These are phyloP conservation scores for Fusarium secorum DNA, from an alignment of 2,329 filamentous ascomycete species.

Conservation along the genomic window DNA sequence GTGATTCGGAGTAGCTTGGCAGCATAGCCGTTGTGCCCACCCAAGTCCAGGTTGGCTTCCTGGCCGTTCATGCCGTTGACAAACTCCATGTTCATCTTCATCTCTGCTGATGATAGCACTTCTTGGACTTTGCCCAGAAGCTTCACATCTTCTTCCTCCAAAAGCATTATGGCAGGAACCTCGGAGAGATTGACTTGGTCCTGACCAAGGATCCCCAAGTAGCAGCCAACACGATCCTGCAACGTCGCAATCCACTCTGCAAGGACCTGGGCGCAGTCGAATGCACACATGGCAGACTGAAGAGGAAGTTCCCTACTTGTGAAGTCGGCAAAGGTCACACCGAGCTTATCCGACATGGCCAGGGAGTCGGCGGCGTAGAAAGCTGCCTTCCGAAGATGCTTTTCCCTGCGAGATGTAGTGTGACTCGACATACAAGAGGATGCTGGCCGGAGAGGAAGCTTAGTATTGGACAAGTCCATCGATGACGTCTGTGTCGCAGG, in stretches of 20 bases:
- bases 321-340: slow-evolving; percentile 84
- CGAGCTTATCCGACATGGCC: slow-evolving; percentile 84
- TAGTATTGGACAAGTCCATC: slow-evolving; percentile 55
- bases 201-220: slow-evolving; percentile 84
- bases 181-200: slow-evolving; percentile 81
- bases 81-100: slow-evolving; percentile 73
- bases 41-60: slow-evolving; percentile 61
- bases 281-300: slow-evolving; percentile 89
- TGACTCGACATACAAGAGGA: slow-evolving; percentile 45
- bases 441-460: slow-evolving; percentile 43
- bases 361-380: slow-evolving; percentile 94
- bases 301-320: slow-evolving; percentile 85
- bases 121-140: slow-evolving; percentile 83
- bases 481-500: slow-evolving; percentile 60
- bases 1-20: slow-evolving; percentile 85
- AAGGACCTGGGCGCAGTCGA: slow-evolving; percentile 92
- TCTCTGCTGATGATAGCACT: slow-evolving; percentile 77
- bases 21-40: slow-evolving; percentile 77
- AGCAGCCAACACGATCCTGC: slow-evolving; percentile 91
- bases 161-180: slow-evolving; percentile 85
- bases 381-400: slow-evolving; percentile 90
- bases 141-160: slow-evolving; percentile 91
- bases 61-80: slow-evolving; percentile 58
- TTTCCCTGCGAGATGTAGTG: slow-evolving; percentile 76
- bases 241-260: slow-evolving; percentile 94